Conservation (phyloP, 495 filamentous ascomycete genomes). For the Rostrohypoxylon terebratum region DNA sequence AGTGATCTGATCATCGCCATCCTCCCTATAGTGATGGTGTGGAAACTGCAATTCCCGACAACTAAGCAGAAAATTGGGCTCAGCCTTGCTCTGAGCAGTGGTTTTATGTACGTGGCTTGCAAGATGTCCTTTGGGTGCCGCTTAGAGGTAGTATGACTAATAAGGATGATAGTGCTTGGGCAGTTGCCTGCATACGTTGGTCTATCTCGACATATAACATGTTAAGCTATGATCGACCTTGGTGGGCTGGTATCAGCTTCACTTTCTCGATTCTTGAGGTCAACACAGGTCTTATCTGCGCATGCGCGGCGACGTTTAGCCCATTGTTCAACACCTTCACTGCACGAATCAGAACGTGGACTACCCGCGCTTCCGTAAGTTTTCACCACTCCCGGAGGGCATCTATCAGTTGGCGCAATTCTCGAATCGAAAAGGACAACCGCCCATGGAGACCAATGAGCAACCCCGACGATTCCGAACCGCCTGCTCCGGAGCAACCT, state of each 20-base stretch:
- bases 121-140: too few species aligned
- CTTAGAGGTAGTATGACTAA: constrained; percentile 5
- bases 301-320: constrained; percentile 52
- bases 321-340: constrained; percentile 46
- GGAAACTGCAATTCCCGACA: constrained; percentile 44
- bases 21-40: constrained; percentile 47
- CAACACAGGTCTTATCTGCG: constrained; percentile 59
- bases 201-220: constrained; percentile 51
- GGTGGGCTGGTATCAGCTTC: constrained; percentile 52
- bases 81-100: constrained; percentile 46
- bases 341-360: constrained; percentile 37
- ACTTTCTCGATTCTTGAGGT: constrained; percentile 57
- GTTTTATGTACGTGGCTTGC: constrained; percentile 42
- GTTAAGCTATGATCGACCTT: constrained; percentile 48
- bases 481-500: constrained; percentile 3
- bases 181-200: constrained; percentile 53
- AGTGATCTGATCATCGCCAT: constrained; percentile 51
- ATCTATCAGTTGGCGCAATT: constrained; percentile 27
- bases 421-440: constrained; percentile 27
- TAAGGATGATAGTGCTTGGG: constrained; percentile 48
- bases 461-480: constrained; percentile 8
- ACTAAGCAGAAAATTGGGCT: constrained; percentile 48
- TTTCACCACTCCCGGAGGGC: constrained; percentile 31
- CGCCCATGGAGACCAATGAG: constrained; percentile 26
- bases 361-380: constrained; percentile 29